Evolutionary conservation across 2,329 filamentous ascomycete species (phyloP), one percentile per base, ranked within the genome.

Genomic region (Rutstroemia sp.): DNA sequence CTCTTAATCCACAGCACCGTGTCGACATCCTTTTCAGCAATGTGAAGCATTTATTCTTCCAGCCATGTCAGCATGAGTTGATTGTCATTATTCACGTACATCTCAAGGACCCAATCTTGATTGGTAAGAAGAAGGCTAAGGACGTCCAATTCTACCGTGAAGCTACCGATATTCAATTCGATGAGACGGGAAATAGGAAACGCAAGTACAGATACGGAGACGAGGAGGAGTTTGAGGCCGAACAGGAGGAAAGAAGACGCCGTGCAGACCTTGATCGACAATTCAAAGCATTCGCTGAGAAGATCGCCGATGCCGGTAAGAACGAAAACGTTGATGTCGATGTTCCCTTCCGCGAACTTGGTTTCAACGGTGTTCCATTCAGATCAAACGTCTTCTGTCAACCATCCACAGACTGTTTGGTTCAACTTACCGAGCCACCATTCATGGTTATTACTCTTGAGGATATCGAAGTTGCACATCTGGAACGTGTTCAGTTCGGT

Each of bases 1-100:
- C 88, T 53, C 76, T 95, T 61, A 85, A 87, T 71, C 84, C 84
- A 21, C 87, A 90, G 63, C 88, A 94, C 64, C 83, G 87, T 65
- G 89, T 99, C 49, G 94, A 99, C 67, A 85, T 99, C 53, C 81
- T 99, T 1, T 99, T 99, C 78, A 95, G 89, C 75, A 99, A 99
- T 74, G 89, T 99, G 71, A 95, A 95, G 72, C 94, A 99, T 70
- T 79, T 99, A 2, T 99, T 99, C 78, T 99, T 99, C 78, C 94
- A 99, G 72, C 94, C 95, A 27, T 97, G 91, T 67, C 88, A 91
- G 65, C 90, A 96, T 68, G 94, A 99, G 72, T 76, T 99, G 67
- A 95, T 99, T 63, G 95, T 99, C 63, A 89, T 99, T 66, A 96
- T 99, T 64, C 94, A 99, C 71, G 88, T 99, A 56, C 94, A 99